These are phyloP conservation scores for Lodderomyces orthopsilosis DNA, from an alignment of 1,139 yeast genomes.

Conservation along the genomic window DNA sequence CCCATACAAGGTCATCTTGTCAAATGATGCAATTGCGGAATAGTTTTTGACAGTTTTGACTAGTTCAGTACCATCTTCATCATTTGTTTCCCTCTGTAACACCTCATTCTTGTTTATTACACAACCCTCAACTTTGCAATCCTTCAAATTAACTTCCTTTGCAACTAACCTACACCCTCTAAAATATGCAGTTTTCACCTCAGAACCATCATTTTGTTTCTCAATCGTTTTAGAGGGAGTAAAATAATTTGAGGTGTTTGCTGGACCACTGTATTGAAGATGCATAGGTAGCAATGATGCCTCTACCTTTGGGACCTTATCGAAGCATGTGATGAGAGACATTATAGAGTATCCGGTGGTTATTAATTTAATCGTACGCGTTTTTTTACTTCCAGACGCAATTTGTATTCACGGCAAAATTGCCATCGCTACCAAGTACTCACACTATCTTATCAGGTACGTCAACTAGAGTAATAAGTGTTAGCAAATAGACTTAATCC, in stretches of 20 bases:
- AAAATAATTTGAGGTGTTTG: conserved; percentile 37
- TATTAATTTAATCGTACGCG: not conserved
- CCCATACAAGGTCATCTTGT: conserved; percentile 32
- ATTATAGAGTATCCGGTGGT: not conserved
- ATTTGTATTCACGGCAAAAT: no score
- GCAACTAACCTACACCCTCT: conserved; percentile 43
- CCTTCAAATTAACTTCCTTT: conserved; percentile 19
- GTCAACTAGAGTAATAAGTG: no score
- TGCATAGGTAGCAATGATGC: conserved; percentile 42
- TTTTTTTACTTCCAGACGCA: conserved; percentile 1
- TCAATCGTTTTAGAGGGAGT: conserved; percentile 32
- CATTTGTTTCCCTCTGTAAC: conserved; percentile 17
- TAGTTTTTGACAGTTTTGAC: conserved; percentile 26
- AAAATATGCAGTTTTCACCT: conserved; percentile 27
- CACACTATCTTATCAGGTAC: no score
- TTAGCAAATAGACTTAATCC: no score
- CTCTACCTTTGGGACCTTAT: conserved; percentile 3
- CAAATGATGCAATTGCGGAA: conserved; percentile 32
- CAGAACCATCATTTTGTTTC: conserved; percentile 15
- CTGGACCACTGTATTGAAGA: conserved; percentile 38
- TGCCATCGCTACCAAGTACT: no score
- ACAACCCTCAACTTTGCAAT: conserved; percentile 25
- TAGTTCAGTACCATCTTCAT: conserved; percentile 19
- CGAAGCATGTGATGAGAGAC: not conserved
- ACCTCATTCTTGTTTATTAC: conserved; percentile 31